Evolutionary conservation across 257 asterid genomes (phyloP), one percentile per base, ranked within the genome.

Genomic region (Ligustrum vulgare): DNA sequence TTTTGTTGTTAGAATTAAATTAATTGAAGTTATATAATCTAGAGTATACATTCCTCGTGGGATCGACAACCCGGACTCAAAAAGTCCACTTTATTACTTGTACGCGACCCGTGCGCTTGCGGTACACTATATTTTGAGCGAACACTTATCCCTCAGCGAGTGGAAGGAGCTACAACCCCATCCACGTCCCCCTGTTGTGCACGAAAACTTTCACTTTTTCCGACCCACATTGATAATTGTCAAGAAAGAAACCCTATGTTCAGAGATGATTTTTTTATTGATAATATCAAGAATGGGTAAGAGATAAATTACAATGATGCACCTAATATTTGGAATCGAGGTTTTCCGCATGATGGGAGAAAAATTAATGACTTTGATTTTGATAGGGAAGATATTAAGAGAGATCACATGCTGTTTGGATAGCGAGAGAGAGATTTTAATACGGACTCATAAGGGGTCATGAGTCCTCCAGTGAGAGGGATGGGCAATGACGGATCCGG

Each of bases 221-320:
- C 79, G 80, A 33, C n/a, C n/a, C 15, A 63, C 60, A 49, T 45
- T 31, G 82, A 49, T 54, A 78, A 74, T 72, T 78, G 51, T 69
- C 72, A 76, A 33, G 70, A 58, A 45, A 83, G 83, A 75, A 75
- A 74, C 74, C 79, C 79, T 74, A 80, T 77, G 41, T 73, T 78
- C 51, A 75, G 66, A 75, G 86, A 77, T 63, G 87, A 82, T 13
- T 7, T 32, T 67, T 83, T 74, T 28, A 49, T 60, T 60, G 66
- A 60, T 60, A 10, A 60, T 20, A 12, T 69, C 79, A 65, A 43
- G 77, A 60, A 60, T 23, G 33, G 67, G 23, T 35, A 62, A 36
- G 43, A 67, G 83, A 70, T 54, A n/a, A 36, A 31, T 77, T 67
- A 25, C 0, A 58, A 31, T 25, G 82, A 82, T 41, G 23, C 64